These are phyloP conservation scores for Xylariales sp. DNA, from an alignment of 2,329 filamentous ascomycete species.

Conservation along the genomic window DNA sequence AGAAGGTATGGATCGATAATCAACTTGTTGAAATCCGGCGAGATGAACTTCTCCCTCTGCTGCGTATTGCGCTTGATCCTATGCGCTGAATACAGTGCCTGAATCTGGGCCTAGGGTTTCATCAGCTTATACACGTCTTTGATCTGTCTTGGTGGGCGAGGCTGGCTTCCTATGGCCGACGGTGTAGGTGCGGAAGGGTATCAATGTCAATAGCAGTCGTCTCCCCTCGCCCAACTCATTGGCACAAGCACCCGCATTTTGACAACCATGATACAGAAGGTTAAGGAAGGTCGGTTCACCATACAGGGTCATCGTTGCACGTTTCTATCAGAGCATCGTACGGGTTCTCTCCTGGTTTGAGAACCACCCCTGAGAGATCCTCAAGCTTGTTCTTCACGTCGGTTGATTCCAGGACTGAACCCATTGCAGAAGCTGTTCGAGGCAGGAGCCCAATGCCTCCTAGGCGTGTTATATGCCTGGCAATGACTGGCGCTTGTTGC, in stretches of 20 bases:
- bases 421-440: constrained; percentile 23
- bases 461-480: no score
- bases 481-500: no score
- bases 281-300: no score
- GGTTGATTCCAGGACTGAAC: constrained; percentile 30
- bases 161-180: no score
- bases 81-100: constrained; percentile 68
- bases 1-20: constrained; percentile 72
- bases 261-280: no score
- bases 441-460: not conserved
- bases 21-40: constrained; percentile 62
- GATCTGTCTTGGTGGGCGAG: no score
- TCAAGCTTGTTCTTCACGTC: constrained; percentile 47
- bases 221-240: no score
- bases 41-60: constrained; percentile 70
- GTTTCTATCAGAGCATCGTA: constrained; percentile 69
- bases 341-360: constrained; percentile 60
- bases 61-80: constrained; percentile 70
- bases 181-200: no score
- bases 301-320: constrained; percentile 63
- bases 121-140: no score
- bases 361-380: constrained; percentile 47
- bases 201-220: no score
- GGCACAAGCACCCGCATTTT: no score
- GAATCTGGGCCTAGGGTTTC: constrained; percentile 66